These are phyloP conservation scores for Mortierella sp. DNA, from an alignment of 371 early-diverging fungal genomes.

Conservation along the genomic window DNA sequence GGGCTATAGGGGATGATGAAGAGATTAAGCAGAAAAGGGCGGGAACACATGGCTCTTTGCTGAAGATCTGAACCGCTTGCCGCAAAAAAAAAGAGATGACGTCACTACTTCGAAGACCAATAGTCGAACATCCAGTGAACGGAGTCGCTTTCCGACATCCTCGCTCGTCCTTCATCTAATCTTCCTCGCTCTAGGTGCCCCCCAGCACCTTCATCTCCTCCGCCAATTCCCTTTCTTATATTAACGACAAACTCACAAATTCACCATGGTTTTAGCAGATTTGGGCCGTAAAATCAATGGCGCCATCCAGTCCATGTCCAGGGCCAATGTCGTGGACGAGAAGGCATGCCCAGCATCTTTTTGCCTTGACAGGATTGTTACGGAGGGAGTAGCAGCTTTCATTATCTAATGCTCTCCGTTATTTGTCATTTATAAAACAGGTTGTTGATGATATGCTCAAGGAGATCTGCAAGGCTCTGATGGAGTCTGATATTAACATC, in stretches of 20 bases:
- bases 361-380: neutral
- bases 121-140: too few relatives aligned
- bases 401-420: slow-evolving; percentile 1
- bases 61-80: too few relatives aligned
- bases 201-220: too few relatives aligned
- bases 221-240: too few relatives aligned
- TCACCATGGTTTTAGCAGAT: slow-evolving; percentile 89
- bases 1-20: slow-evolving; percentile 4
- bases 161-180: too few relatives aligned
- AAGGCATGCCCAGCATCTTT: slow-evolving; percentile 60
- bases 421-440: slow-evolving; percentile 37
- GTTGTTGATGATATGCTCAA: slow-evolving; percentile 89
- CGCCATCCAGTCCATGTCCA: slow-evolving; percentile 83
- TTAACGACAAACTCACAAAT: slow-evolving; percentile 2
- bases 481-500: slow-evolving; percentile 97
- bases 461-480: slow-evolving; percentile 91
- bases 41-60: neutral
- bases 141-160: too few relatives aligned
- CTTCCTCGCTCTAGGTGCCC: too few relatives aligned
- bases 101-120: too few relatives aligned
- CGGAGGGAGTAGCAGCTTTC: neutral
- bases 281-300: slow-evolving; percentile 91
- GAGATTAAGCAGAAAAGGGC: neutral
- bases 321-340: slow-evolving; percentile 90
- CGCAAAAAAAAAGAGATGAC: too few relatives aligned